phyloP scores from a whole-genome alignment of 257 asterid species.

The Nicotiana benthamiana region DNA sequence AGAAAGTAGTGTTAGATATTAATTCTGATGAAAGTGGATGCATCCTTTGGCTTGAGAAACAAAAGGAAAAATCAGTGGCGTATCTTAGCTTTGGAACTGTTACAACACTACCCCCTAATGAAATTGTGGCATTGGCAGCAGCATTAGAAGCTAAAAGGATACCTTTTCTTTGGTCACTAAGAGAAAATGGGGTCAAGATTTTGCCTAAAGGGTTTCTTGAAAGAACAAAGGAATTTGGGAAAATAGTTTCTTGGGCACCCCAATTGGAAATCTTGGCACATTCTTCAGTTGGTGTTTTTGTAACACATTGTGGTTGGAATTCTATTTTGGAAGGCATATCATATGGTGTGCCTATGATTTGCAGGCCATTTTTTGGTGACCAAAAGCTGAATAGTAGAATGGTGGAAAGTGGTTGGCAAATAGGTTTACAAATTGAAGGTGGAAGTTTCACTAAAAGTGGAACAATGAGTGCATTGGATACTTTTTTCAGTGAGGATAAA shows the following conservation, averaged over 20 bases:
- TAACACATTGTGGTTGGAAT: slow-evolving; percentile 83
- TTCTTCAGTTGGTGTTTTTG: slow-evolving; percentile 34
- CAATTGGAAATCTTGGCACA: slow-evolving; percentile 40
- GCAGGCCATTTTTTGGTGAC: slow-evolving; percentile 70
- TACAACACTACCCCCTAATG: slow-evolving; percentile 36
- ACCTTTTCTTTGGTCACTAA: slow-evolving; percentile 66
- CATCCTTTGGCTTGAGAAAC: slow-evolving; percentile 14
- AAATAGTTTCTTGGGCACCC: slow-evolving; percentile 64
- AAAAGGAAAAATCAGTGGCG: slow-evolving; percentile 25
- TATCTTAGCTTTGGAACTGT: slow-evolving; percentile 71
- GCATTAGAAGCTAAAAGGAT: slow-evolving; percentile 39
- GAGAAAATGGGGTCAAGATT: slow-evolving; percentile 12
- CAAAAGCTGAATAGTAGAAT: slow-evolving; percentile 45
- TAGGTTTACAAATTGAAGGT: slow-evolving; percentile 33
- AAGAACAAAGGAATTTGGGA: slow-evolving; percentile 34
- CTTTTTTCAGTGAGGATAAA: slow-evolving; percentile 12
- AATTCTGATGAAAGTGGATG: slow-evolving; percentile 19
- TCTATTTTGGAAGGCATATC: slow-evolving; percentile 50
- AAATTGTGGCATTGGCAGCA: slow-evolving; percentile 41
- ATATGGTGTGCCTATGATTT: slow-evolving; percentile 52
- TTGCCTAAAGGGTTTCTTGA: slow-evolving; percentile 48
- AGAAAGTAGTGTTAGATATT: not conserved
- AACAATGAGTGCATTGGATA: slow-evolving; percentile 21
- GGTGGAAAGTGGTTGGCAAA: slow-evolving; percentile 49
- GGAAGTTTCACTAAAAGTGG: slow-evolving; percentile 29